Percentiles rank a stretch among this genome's conserved stretches.
These are phyloP conservation scores for Ogataea glucozyma DNA, from an alignment of 805 yeast genomes.

Conservation along the genomic window DNA sequence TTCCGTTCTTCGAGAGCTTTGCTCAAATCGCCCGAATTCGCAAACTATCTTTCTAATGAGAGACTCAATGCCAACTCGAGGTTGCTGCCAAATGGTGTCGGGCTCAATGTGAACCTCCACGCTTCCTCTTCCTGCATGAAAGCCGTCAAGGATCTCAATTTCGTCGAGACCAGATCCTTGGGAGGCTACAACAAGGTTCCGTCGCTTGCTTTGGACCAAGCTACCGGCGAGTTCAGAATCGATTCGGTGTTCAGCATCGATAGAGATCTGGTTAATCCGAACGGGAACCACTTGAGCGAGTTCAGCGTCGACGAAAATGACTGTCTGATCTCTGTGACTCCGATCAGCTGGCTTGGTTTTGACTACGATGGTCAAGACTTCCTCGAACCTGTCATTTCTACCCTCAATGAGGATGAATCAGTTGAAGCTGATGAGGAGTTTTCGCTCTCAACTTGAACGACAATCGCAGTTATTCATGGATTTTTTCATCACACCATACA, in stretches of 20 bases:
- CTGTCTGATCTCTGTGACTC: conserved; percentile 25
- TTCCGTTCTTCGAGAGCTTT: conserved; percentile 23
- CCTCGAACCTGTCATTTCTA: conserved; percentile 11
- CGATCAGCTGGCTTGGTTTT: conserved; percentile 24
- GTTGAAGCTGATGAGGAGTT: not conserved
- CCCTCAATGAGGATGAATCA: conserved; percentile 14
- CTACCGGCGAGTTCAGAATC: conserved; percentile 10
- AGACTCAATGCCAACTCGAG: conserved; percentile 21
- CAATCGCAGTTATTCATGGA: too few relatives aligned
- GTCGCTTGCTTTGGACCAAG: conserved; percentile 14
- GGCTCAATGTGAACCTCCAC: conserved; percentile 47
- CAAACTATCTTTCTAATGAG: conserved; percentile 14
- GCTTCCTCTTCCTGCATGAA: conserved; percentile 37
- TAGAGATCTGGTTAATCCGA: conserved; percentile 12
- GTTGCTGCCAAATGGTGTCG: conserved; percentile 47
- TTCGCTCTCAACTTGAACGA: too few relatives aligned
- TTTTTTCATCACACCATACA: too few relatives aligned
- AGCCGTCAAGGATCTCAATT: conserved; percentile 35
- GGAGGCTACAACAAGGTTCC: conserved; percentile 37
- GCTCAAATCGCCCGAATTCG: conserved; percentile 6
- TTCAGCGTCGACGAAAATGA: conserved; percentile 20
- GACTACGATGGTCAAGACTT: conserved; percentile 19
- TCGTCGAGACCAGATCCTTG: conserved; percentile 46
- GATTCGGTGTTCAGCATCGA: conserved; percentile 22
- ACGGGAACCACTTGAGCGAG: conserved; percentile 18